Base-by-base conservation (phyloP, 179 eudicot genomes). In the Amaranthus tricolor region DNA sequence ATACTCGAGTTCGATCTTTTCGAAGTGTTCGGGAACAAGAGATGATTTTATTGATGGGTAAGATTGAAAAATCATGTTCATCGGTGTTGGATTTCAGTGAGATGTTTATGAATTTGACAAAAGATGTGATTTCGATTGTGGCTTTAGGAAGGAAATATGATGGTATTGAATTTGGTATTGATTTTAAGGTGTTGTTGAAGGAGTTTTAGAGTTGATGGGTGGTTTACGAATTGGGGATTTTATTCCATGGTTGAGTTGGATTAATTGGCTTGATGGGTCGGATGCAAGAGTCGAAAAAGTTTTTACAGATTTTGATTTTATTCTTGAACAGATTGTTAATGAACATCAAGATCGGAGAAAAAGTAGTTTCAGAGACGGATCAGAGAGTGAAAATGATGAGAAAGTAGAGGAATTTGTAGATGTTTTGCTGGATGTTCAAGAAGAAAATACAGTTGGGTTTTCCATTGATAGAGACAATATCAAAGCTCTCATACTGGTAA, bases 141-240 rank as follows among this genome's bases (percentile, higher is more conserved):
- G 86, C 87, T 0, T 72, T 89, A 24, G 92, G 92, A 64, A 85
- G 79, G 67, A 88, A 79, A 47, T 84, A 76, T 31, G 72, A 44
- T 16, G 67, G 71, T 56, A 72, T 76, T 40, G 78, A 70, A 40
- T 51, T 24, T 9, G 81, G 79, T 75, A 74, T 55, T 13, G 14
- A 54, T 53, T 45, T 74, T n/a, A 74, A 15, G 57, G 51, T 9
- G 78, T 77, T 60, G 4, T 43, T 84, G 58, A 75, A 49, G 55
- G 81, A 72, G 52, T 53, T 78, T 6, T 72, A 12, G 82, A 74
- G 72, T 8, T 85, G n/a, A 5, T 90, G 15, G 91, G 88, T 6
- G 54, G 44, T 8, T 63, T 72, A 5, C 62, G 72, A 68, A 68
- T 86, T 0, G 89, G 87, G 52, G 88, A 84, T 24, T 84, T 68